phyloP scores from a whole-genome alignment of 805 yeast genomes.

The Tetrapisispora nanseiensis region DNA sequence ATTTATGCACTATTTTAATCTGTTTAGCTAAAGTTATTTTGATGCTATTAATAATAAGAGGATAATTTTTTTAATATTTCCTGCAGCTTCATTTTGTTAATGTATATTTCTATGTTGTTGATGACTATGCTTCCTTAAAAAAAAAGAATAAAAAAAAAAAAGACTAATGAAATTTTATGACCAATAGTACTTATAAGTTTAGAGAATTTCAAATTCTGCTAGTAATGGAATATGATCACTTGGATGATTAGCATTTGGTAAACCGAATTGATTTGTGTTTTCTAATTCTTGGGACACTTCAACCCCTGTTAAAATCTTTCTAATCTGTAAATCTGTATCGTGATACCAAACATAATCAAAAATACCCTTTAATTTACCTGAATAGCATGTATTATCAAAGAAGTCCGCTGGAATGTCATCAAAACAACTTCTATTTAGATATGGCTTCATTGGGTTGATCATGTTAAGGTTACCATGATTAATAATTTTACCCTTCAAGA shows the following conservation, averaged over 20 bases:
- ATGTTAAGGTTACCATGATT: slow-evolving; percentile 22
- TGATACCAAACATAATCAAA: slow-evolving; percentile 54
- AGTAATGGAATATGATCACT: slow-evolving; percentile 43
- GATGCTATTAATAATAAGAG: too few relatives aligned
- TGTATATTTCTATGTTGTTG: too few relatives aligned
- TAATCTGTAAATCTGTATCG: slow-evolving; percentile 31
- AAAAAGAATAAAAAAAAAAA: too few relatives aligned
- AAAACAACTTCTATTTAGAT: slow-evolving; percentile 24
- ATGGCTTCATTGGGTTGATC: slow-evolving; percentile 27
- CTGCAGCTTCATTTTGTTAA: too few relatives aligned
- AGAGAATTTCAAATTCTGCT: slow-evolving; percentile 27
- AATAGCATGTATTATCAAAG: slow-evolving; percentile 37
- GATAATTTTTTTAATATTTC: too few relatives aligned
- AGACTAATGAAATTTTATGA: neutral
- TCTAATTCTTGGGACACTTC: slow-evolving; percentile 24
- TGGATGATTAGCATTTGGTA: slow-evolving; percentile 52
- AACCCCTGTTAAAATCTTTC: slow-evolving; percentile 42
- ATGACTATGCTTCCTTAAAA: too few relatives aligned
- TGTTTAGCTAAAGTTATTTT: too few relatives aligned
- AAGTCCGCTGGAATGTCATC: slow-evolving; percentile 24
- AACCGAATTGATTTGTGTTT: slow-evolving; percentile 27
- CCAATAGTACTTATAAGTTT: neutral
- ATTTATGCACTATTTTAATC: too few relatives aligned
- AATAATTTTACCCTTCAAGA: slow-evolving; percentile 30
- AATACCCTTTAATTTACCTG: slow-evolving; percentile 40